phyloP scores from a whole-genome alignment of 2,329 filamentous ascomycete species.

The Colletotrichum tanaceti region DNA sequence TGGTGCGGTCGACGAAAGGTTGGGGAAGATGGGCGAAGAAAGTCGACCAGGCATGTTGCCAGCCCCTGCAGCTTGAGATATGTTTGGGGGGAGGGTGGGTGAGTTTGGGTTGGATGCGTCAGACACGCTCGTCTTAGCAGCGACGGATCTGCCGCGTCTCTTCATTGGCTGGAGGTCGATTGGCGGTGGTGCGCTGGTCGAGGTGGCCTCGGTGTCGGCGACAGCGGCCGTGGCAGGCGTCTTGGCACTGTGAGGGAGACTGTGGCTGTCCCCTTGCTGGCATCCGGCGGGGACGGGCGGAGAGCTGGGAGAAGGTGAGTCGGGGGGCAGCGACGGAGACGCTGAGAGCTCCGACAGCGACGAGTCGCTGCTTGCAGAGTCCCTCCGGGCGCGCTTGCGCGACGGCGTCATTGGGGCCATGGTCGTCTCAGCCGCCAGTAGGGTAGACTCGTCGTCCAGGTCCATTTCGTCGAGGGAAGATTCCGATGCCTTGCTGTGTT shows the following conservation, averaged over 20 bases:
- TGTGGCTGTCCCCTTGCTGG: conserved; percentile 39
- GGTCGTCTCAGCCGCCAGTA: conserved; percentile 24
- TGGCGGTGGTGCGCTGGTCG: conserved; percentile 39
- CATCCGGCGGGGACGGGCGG: conserved; percentile 39
- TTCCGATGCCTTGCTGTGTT: conserved; percentile 30
- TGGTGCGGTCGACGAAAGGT: conserved; percentile 43
- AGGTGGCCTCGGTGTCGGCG: conserved; percentile 40
- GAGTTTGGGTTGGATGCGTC: conserved; percentile 53
- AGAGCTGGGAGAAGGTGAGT: conserved; percentile 52
- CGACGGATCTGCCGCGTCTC: conserved; percentile 54
- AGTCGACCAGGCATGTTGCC: conserved; percentile 55
- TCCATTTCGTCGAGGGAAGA: conserved; percentile 20
- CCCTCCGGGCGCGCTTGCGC: conserved; percentile 50
- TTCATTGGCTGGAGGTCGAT: conserved; percentile 53
- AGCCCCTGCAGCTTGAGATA: conserved; percentile 45
- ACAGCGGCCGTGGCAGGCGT: conserved; percentile 39
- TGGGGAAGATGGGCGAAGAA: conserved; percentile 50
- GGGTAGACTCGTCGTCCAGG: conserved; percentile 22
- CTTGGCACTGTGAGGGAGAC: conserved; percentile 41
- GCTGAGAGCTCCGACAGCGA: conserved; percentile 54
- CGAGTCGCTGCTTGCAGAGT: conserved; percentile 56
- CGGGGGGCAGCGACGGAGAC: conserved; percentile 46
- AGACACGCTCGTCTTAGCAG: conserved; percentile 53
- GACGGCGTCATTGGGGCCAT: conserved; percentile 47
- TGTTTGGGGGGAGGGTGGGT: conserved; percentile 44